phyloP scores from a whole-genome alignment of 257 asterid genomes.

The Solanum sparsipilum region DNA sequence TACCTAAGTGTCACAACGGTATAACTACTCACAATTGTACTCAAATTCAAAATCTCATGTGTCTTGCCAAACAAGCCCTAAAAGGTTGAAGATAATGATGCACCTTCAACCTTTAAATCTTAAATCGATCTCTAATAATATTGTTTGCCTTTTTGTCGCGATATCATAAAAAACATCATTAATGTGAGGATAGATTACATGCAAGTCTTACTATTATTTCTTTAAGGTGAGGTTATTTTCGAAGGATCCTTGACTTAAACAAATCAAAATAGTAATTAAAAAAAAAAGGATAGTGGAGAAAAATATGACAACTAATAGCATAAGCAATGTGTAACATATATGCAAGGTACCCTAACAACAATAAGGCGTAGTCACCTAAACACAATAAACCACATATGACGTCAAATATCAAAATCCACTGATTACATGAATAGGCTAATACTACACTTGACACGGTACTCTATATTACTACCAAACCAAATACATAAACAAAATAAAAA shows the following conservation, averaged over 20 bases:
- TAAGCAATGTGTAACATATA: not conserved
- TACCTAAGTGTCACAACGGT: no score
- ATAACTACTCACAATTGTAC: no score
- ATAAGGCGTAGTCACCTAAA: not conserved
- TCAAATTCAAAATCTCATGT: no score
- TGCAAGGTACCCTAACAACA: not conserved
- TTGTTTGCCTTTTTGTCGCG: not conserved
- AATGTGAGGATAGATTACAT: not conserved
- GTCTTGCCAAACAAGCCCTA: not conserved
- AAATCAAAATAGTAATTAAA: no score
- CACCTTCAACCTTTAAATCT: not conserved
- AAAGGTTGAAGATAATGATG: no score
- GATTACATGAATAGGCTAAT: not conserved
- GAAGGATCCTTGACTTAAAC: fast-evolving
- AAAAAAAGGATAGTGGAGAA: fast-evolving
- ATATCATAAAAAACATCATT: no score
- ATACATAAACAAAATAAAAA: no score
- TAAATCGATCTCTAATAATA: not conserved
- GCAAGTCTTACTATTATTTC: fast-evolving
- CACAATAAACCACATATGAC: not conserved
- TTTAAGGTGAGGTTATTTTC: no score
- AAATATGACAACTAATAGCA: not conserved
- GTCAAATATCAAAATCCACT: not conserved
- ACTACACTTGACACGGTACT: not conserved
- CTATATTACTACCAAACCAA: not conserved